Conservation (phyloP, 139 green algal species). For the Marvania coccoides region DNA sequence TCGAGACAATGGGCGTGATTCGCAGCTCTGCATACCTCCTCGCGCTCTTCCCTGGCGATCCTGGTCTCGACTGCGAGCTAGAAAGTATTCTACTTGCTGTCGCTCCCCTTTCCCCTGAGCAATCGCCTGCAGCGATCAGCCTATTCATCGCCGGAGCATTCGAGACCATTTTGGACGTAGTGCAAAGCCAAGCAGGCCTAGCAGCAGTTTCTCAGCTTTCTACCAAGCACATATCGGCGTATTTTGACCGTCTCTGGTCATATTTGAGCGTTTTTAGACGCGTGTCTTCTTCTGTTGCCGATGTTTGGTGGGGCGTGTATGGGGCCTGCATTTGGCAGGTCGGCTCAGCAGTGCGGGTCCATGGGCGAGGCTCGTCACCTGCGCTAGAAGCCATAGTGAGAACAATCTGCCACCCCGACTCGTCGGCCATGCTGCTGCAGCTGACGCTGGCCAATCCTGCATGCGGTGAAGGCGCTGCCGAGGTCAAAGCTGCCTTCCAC, state of each 20-base stretch:
- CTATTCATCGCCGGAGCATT: too few relatives aligned
- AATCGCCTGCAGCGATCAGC: too few relatives aligned
- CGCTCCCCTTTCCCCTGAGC: too few relatives aligned
- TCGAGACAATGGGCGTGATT: too few relatives aligned
- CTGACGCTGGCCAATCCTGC: not conserved
- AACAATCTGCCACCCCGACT: conserved; percentile 1
- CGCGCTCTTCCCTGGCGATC: too few relatives aligned
- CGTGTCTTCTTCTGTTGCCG: not conserved
- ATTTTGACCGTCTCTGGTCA: not conserved
- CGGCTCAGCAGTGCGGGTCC: not conserved
- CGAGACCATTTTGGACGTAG: not conserved
- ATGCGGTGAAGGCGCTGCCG: not conserved
- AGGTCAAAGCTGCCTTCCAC: not conserved
- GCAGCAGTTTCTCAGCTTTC: not conserved
- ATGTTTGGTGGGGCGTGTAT: conserved; percentile 13
- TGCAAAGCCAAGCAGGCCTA: not conserved
- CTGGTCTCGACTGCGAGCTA: too few relatives aligned
- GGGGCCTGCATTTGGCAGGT: not conserved
- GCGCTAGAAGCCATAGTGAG: not conserved
- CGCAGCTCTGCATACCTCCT: too few relatives aligned
- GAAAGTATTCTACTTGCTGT: too few relatives aligned
- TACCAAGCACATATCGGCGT: not conserved
- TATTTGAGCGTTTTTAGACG: conserved; percentile 6
- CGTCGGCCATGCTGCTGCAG: conserved; percentile 13
- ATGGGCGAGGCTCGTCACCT: not conserved